A percentile compares a stretch with the other conserved stretches of the same genome.
Conservation (phyloP, 2,329 filamentous ascomycete genomes). For the Clonostachys sp. region DNA sequence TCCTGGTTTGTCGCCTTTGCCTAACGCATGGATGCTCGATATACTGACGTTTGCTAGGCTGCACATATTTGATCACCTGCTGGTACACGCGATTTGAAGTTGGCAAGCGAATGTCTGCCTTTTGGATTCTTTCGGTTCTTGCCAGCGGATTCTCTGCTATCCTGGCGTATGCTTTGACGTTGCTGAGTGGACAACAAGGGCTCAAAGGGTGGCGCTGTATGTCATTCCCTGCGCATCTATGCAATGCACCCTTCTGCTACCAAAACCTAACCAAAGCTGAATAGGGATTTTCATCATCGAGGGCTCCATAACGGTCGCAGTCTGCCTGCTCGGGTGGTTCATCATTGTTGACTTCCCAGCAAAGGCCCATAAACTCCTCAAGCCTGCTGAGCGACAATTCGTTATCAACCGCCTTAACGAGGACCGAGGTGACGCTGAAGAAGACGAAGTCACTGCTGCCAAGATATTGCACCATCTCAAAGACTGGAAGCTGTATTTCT, state of each 20-base stretch:
- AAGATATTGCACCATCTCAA: conserved; percentile 3
- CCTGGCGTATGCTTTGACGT: conserved; percentile 15
- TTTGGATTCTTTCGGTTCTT: conserved; percentile 17
- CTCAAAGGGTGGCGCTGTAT: conserved; percentile 35
- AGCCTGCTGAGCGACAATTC: conserved; percentile 1
- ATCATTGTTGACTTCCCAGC: conserved; percentile 14
- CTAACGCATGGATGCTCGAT: too few species aligned
- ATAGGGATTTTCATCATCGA: conserved; percentile 33
- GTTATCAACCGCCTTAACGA: conserved; percentile 7
- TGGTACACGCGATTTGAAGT: conserved; percentile 68
- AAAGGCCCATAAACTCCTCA: conserved; percentile 5
- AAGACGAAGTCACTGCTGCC: conserved; percentile 4
- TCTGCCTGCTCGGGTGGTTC: conserved; percentile 7
- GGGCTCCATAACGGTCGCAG: conserved; percentile 5
- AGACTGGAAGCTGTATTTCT: conserved; percentile 7
- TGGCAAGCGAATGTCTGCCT: conserved; percentile 43
- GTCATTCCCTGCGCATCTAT: too few species aligned
- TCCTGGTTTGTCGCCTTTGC: not conserved
- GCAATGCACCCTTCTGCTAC: not conserved
- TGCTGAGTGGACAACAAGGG: conserved; percentile 32
- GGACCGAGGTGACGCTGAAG: conserved; percentile 8
- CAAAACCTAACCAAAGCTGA: not conserved
- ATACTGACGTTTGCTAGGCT: not conserved
- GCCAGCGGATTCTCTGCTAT: conserved; percentile 15
- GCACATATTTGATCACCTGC: conserved; percentile 38